Evolutionary conservation across 1,284 basidiomycete genomes (phyloP), one percentile per base, ranked within the genome.

Genomic region (Malassezia japonica): DNA sequence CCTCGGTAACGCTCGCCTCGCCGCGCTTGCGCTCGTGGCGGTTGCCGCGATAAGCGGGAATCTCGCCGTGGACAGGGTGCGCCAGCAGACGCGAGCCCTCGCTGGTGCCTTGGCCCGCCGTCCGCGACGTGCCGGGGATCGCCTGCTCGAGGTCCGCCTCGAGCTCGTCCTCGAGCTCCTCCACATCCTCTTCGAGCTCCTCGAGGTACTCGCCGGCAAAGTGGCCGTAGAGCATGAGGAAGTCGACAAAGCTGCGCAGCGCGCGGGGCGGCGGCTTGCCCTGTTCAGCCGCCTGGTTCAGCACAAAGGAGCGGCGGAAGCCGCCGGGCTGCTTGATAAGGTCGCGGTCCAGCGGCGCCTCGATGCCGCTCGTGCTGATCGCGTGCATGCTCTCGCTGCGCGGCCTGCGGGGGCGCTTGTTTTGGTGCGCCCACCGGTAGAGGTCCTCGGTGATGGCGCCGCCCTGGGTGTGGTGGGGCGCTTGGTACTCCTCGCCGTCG

Each of bases 361-460:
- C 66, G 46, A 70, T 65, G 42, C 57, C 61, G 24, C 57, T 48
- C 13, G 61, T 65, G 16, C 63, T 47, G n/a, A 68, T 66, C 40
- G 68, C 57, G 48, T 69, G 61, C 15, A 70, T 55, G 39, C 65
- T 68, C 46, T 70, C 66, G 34, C 57, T 58, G 13, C 69, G 55
- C 15, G 61, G 54, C 3, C 67, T 53, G 28, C 55, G 55, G 6
- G 58, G 41, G 0, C 65, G 44, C 6, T 61, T 54, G 36, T 70
- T 70, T 41, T 70, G 60, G 55, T 72, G 69, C 1, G 69, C 69
- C 69, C 69, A 72, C 18, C 66, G 59, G 33, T 72, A 72, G 23
- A 72, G 56, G 24, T 70, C 69, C 32, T 70, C 67, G 29, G 66
- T 69, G 42, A 72, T 66, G 21, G 67, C 68, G 29, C 69, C 69